Base-by-base conservation (phyloP, 805 yeast genomes). In the Candida ortonii region DNA sequence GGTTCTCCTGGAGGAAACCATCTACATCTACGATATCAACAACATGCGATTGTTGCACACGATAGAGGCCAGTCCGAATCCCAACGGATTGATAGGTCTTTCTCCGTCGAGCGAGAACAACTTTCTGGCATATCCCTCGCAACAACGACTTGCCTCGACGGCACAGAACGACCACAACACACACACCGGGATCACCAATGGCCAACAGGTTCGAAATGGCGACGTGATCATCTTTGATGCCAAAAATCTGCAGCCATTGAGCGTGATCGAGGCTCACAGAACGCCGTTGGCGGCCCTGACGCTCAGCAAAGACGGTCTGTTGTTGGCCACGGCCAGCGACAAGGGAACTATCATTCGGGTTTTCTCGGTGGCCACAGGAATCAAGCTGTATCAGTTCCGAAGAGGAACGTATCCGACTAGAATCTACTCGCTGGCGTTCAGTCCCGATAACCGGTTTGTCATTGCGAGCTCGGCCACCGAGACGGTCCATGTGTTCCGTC, bases 321-420 rank as follows among this genome's bases (percentile, higher is more conserved):
- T 88, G 42, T 67, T 90, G 31, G 96, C 97, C 1, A 87, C 97
- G 0, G 95, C 97, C 8, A 86, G 96, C 2, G 84, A 76, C 36
- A 86, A 86, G 54, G 98, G 98, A 3, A 89, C 97, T 0, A 79
- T 93, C 23, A 76, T 90, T 3, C 65, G 97, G 30, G 81, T 93
- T 5, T 93, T 90, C 52, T 70, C 82, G 12, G 84, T 89, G 1
- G 75, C 77, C 5, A 73, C 82, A 0, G 94, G 94, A 0, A 64
- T 70, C 17, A 80, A 80, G 47, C 61, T 86, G 18, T 80, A 73
- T 41, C 93, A 87, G 61, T 86, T 85, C 59, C 68, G 96, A 44
- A 67, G 96, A 50, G 96, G 96, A 2, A 80, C 93, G 2, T 90
- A 90, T 55, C 94, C 94, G 3, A 84, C 97, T 2, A 78, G 72